phyloP scores from a whole-genome alignment of 805 yeast species.

The Myxozyma sirexii region DNA sequence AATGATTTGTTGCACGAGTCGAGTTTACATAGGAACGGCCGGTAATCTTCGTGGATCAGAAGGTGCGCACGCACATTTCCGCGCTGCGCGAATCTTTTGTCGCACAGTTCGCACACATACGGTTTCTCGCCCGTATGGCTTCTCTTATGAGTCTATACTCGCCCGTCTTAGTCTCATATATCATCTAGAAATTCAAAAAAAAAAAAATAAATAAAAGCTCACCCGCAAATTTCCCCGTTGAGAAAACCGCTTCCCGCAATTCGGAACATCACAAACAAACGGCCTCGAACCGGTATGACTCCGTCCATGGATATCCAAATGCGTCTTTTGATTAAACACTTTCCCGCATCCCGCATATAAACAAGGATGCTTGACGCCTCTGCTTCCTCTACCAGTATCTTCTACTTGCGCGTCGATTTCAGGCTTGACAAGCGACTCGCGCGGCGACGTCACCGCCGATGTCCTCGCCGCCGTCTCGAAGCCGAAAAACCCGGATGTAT shows the following conservation, averaged over 20 bases:
- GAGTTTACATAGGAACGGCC: slow-evolving; percentile 33
- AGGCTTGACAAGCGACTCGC: not conserved
- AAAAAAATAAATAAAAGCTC: not conserved
- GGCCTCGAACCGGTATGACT: slow-evolving; percentile 88
- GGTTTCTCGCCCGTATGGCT: slow-evolving; percentile 94
- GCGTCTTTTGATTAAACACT: slow-evolving; percentile 85
- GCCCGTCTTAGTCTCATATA: not conserved
- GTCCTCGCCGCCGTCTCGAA: not conserved
- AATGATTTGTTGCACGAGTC: slow-evolving; percentile 31
- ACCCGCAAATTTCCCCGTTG: slow-evolving; percentile 83
- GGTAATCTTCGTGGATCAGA: slow-evolving; percentile 47
- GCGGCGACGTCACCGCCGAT: too few relatives aligned
- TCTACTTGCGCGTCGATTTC: not conserved
- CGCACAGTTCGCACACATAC: slow-evolving; percentile 75
- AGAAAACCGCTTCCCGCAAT: slow-evolving; percentile 78
- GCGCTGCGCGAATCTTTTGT: slow-evolving; percentile 78
- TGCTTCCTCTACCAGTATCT: not conserved
- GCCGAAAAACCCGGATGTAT: not conserved
- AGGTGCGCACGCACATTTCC: slow-evolving; percentile 90
- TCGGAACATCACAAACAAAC: slow-evolving; percentile 63
- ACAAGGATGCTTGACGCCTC: slow-evolving; percentile 37
- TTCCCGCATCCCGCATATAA: slow-evolving; percentile 61
- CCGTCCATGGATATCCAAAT: slow-evolving; percentile 83
- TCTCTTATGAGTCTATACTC: slow-evolving; percentile 64
- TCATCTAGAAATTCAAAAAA: not conserved